Conservation (phyloP, 2,329 filamentous ascomycete species). For the Mycosphaerella sp. region DNA sequence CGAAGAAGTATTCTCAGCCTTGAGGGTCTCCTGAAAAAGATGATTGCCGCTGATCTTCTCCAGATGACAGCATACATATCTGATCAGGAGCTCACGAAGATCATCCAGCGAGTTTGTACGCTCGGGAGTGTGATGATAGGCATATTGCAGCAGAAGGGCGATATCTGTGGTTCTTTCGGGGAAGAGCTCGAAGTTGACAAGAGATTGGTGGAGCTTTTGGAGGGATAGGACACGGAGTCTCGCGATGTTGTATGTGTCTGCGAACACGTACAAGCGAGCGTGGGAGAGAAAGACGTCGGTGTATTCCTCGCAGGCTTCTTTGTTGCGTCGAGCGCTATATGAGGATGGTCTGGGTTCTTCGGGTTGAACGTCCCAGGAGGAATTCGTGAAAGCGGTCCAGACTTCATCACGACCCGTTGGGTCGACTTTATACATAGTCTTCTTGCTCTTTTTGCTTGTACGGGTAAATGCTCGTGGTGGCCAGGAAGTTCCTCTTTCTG, state of each 20-base stretch:
- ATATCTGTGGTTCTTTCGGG: neutral
- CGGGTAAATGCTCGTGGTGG: no score
- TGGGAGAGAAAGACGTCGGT: conserved; percentile 11
- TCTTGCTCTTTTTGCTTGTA: no score
- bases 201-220: conserved; percentile 2
- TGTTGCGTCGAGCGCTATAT: neutral
- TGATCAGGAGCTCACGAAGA: neutral
- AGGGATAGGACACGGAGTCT: conserved; percentile 1
- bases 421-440: no score
- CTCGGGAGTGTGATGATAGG: no score
- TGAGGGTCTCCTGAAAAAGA: no score
- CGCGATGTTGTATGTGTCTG: conserved; percentile 5
- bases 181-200: conserved; percentile 1
- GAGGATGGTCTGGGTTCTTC: no score
- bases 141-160: conserved; percentile 3
- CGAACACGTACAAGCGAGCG: conserved; percentile 10
- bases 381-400: no score
- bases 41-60: neutral
- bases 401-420: no score
- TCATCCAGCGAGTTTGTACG: neutral
- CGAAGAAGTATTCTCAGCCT: no score
- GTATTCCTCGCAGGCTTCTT: conserved; percentile 7
- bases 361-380: no score
- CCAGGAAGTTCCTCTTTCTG: no score
- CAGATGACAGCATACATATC: conserved; percentile 8